Evolutionary conservation across 2,329 filamentous ascomycete genomes (phyloP), one percentile per base, ranked within the genome.

Genomic region (Phyllosticta paracitricarpa): DNA sequence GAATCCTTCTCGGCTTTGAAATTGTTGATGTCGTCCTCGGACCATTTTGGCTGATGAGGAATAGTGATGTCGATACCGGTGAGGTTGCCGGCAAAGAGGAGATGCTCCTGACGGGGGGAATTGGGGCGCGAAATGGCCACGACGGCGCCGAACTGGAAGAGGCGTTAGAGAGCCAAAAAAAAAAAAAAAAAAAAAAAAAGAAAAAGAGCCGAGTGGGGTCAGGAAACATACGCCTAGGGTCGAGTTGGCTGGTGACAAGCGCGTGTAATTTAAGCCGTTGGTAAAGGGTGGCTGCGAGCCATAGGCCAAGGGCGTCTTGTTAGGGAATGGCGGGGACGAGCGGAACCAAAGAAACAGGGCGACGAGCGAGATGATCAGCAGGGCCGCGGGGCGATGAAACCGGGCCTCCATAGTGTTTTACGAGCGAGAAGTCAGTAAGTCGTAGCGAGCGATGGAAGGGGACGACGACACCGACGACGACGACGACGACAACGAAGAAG

Each of bases 21-120:
- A 6, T 33, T 55, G 4, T 65, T 40, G 8, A 76, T 51, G 62
- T 76, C 69, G n/a, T 60, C 63, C 4, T 73, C 70, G 3, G 69
- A 72, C 75, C 75, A 77, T 7, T 56, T 52, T 28, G 74, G 72
- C 58, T 77, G 74, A 1, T 64, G 57, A 2, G 75, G 75, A 24
- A 77, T 72, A 9, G 66, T 67, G 57, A 77, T 70, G 24, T 73
- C 69, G 61, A 77, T 61, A 5, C 68, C 68, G 25, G 74, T 75
- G 53, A 76, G 65, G 57, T 75, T 73, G 35, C 72, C 70, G 19
- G 73, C 72, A 63, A 72, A 70, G 12, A 76, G 59, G 9, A 77
- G 69, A 22, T 66, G 64, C 24, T 71, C 65, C 28, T 69, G 69
- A 9, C 75, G 68, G 7, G 71, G 69, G 2, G 74, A 76, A 26